Conservation (phyloP, 2,329 filamentous ascomycete species). For the Beauveria sp. region DNA sequence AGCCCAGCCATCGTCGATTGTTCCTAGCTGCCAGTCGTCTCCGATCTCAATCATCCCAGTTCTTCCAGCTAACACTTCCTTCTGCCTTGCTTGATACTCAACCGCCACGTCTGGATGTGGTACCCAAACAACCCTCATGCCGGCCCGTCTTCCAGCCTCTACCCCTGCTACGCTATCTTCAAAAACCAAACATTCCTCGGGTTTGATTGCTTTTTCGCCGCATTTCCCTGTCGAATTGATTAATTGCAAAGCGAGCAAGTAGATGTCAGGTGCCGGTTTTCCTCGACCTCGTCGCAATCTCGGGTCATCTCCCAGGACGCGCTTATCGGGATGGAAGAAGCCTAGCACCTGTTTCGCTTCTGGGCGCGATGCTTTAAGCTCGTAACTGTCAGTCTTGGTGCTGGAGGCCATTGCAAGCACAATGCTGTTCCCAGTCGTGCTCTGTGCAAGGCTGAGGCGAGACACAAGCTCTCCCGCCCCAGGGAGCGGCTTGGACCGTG, state of each 20-base stretch:
- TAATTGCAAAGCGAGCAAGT: conserved; percentile 53
- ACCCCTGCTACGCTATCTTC: conserved; percentile 64
- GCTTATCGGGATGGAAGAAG: conserved; percentile 43
- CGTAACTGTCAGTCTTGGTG: conserved; percentile 35
- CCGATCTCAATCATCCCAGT: conserved; percentile 15
- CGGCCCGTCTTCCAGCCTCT: conserved; percentile 62
- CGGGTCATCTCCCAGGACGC: conserved; percentile 58
- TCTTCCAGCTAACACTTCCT: conserved; percentile 14
- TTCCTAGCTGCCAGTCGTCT: conserved; percentile 22
- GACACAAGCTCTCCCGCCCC: conserved; percentile 51
- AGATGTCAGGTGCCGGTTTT: conserved; percentile 69
- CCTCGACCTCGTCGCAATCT: conserved; percentile 54
- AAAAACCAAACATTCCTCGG: conserved; percentile 17
- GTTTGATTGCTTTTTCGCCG: conserved; percentile 42
- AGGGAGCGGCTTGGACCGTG: conserved; percentile 48
- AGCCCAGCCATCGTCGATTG: conserved; percentile 28
- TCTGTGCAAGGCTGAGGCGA: conserved; percentile 26
- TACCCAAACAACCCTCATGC: conserved; percentile 67
- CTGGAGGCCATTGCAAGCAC: conserved; percentile 62
- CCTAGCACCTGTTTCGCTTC: conserved; percentile 19
- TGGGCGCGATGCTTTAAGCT: conserved; percentile 46
- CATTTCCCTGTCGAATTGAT: conserved; percentile 50
- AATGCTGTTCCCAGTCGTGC: conserved; percentile 24
- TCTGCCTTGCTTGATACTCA: neutral
- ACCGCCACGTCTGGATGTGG: neutral